These are phyloP conservation scores for Kernera saxatilis DNA, from an alignment of 345 rosid species.

Conservation along the genomic window DNA sequence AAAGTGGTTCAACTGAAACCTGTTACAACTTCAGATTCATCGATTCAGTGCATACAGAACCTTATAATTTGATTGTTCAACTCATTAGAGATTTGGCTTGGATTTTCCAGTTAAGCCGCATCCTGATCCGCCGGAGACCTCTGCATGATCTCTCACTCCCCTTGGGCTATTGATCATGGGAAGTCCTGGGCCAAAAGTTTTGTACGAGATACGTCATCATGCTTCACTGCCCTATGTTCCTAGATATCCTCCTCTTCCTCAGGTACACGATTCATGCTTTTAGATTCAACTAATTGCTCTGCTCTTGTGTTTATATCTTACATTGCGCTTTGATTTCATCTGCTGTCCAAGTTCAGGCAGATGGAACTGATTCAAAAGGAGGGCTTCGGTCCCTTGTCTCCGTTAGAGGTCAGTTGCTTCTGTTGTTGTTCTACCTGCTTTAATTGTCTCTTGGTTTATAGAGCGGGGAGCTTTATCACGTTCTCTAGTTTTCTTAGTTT, in stretches of 20 bases:
- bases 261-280: constrained; percentile 35
- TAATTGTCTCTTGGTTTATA: background rate
- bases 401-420: constrained; percentile 37
- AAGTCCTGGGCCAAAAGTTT: constrained; percentile 32
- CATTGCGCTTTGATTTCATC: background rate
- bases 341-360: constrained; percentile 35
- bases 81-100: background rate
- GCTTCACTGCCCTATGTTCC: constrained; percentile 55
- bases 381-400: constrained; percentile 50
- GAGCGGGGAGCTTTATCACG: background rate
- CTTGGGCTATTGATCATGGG: constrained; percentile 32
- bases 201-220: constrained; percentile 67
- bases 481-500: background rate
- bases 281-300: background rate
- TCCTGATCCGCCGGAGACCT: too few relatives aligned
- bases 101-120: background rate
- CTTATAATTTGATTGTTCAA: background rate
- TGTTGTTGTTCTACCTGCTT: background rate
- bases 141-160: background rate
- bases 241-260: constrained; percentile 69
- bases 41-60: background rate
- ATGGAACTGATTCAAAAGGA: constrained; percentile 39
- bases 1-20: background rate
- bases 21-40: background rate
- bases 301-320: background rate